phyloP scores from a whole-genome alignment of 495 filamentous ascomycete genomes.

The Aspergillus homomorphus region DNA sequence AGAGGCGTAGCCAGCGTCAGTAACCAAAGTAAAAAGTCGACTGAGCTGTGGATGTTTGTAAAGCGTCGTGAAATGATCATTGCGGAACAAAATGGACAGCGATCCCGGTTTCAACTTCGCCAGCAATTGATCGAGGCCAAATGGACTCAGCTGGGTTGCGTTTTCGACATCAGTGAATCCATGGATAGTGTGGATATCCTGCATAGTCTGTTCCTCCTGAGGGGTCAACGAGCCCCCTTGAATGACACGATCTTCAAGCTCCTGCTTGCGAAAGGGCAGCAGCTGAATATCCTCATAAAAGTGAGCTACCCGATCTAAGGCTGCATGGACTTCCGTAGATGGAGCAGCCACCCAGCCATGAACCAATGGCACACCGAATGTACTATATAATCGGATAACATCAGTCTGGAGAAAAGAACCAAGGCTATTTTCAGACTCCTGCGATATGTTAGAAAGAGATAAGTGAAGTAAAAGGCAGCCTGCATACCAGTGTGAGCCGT shows the following conservation, averaged over 20 bases:
- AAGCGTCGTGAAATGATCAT: conserved; percentile 93
- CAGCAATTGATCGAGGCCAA: conserved; percentile 70
- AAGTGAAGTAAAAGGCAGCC: conserved; percentile 36
- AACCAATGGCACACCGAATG: conserved; percentile 83
- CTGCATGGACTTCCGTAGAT: conserved; percentile 57
- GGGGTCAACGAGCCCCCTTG: conserved; percentile 43
- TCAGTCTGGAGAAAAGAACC: conserved; percentile 79
- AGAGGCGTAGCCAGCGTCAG: conserved; percentile 82
- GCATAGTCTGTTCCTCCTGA: conserved; percentile 70
- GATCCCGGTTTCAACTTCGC: conserved; percentile 65
- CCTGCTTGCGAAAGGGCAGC: conserved; percentile 81
- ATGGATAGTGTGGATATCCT: conserved; percentile 79
- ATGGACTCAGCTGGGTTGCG: conserved; percentile 81
- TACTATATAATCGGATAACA: conserved; percentile 83
- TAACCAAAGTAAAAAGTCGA: conserved; percentile 76
- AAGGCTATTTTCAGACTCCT: conserved; percentile 46
- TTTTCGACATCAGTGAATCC: conserved; percentile 67
- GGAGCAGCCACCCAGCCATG: conserved; percentile 84
- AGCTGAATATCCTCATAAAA: conserved; percentile 91
- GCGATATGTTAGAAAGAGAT: conserved; percentile 9
- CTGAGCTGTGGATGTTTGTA: conserved; percentile 74
- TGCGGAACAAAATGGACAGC: conserved; percentile 87
- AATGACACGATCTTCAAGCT: conserved; percentile 75
- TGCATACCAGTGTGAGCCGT: conserved; percentile 61
- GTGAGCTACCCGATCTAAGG: conserved; percentile 67